These are phyloP conservation scores for Hypomontagnella monticulosa DNA, from an alignment of 495 filamentous ascomycete genomes.

Conservation along the genomic window DNA sequence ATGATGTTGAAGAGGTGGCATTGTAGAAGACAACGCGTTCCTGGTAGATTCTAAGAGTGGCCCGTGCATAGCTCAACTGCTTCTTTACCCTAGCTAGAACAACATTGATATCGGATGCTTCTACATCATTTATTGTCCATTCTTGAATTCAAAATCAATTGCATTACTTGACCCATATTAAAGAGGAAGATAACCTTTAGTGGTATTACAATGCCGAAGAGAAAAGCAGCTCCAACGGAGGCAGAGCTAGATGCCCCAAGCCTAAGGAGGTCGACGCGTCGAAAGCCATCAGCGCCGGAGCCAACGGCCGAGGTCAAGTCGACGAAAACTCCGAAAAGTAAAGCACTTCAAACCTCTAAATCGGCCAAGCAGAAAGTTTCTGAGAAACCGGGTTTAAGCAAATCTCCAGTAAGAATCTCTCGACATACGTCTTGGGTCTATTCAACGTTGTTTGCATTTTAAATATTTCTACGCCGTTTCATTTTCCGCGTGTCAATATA, in stretches of 20 bases:
- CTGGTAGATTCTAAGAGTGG: too few relatives aligned
- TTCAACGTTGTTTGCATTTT: neutral
- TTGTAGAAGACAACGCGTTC: too few relatives aligned
- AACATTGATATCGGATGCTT: too few relatives aligned
- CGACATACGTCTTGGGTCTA: neutral
- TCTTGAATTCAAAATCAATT: too few relatives aligned
- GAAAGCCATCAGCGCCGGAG: slow-evolving; percentile 24
- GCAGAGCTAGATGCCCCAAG: slow-evolving; percentile 12
- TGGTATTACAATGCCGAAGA: slow-evolving; percentile 48
- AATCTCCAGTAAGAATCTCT: slow-evolving; percentile 19
- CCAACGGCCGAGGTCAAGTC: neutral
- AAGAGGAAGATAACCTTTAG: neutral
- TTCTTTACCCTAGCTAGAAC: too few relatives aligned
- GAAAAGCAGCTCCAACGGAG: slow-evolving; percentile 46
- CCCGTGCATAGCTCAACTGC: too few relatives aligned
- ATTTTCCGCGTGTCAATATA: neutral
- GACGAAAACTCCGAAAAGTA: neutral
- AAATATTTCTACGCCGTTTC: neutral
- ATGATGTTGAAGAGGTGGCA: too few relatives aligned
- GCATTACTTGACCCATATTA: too few relatives aligned
- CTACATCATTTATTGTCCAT: too few relatives aligned
- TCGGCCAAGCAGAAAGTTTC: slow-evolving; percentile 1
- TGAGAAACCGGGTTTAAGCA: slow-evolving; percentile 4
- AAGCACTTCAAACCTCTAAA: slow-evolving; percentile 2
- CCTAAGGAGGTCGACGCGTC: slow-evolving; percentile 47